Evolutionary conservation across 2,329 filamentous ascomycete genomes (phyloP), one percentile per base, ranked within the genome.

Genomic region (Zasmidium citrigriseum): DNA sequence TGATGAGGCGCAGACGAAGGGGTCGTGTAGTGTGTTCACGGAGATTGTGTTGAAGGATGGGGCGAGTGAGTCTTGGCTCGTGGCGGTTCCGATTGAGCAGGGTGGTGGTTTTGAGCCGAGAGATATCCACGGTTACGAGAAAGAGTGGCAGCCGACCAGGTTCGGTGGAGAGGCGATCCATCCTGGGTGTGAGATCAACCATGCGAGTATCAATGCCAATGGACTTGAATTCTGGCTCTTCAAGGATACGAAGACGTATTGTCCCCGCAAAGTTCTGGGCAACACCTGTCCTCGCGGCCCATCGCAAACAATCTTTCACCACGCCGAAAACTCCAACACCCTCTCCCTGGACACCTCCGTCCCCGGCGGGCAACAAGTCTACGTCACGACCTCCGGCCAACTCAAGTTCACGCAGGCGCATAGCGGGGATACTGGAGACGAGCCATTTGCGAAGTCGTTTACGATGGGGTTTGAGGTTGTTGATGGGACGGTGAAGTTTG

Each of bases 361-460:
- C 10, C 70, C 70, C 5, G 70, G 68, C 45, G 69, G 69, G 38
- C 70, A 71, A 57, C 63, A 64, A 46, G 63, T 68, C 56, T 72
- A 71, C 65, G 62, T 73, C 29, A 52, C 52, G 27, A 29, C 46
- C 24, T 55, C 54, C 23, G 57, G 52, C 1, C 45, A 45, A 2
- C 55, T 64, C 11, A 45, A 60, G 23, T 64, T 60, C 47, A 60
- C 58, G 3, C 48, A 50, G 1, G 57, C 58, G 4, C 53, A 54
- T 27, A 60, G 49, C 20, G 58, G 11, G 12, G 16, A 27, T 24
- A 53, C 53, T 20, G n/a, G n/a, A n/a, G n/a, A n/a, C n/a, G n/a
- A n/a, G n/a, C n/a, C n/a, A n/a, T n/a, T n/a, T n/a, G n/a, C n/a
- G n/a, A n/a, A n/a, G n/a, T n/a, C n/a, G n/a, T n/a, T n/a, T n/a